Percentiles rank a stretch among this genome's conserved stretches.
Evolutionary conservation across 257 asterid species (phyloP).

Genomic region (Coffea canephora): DNA sequence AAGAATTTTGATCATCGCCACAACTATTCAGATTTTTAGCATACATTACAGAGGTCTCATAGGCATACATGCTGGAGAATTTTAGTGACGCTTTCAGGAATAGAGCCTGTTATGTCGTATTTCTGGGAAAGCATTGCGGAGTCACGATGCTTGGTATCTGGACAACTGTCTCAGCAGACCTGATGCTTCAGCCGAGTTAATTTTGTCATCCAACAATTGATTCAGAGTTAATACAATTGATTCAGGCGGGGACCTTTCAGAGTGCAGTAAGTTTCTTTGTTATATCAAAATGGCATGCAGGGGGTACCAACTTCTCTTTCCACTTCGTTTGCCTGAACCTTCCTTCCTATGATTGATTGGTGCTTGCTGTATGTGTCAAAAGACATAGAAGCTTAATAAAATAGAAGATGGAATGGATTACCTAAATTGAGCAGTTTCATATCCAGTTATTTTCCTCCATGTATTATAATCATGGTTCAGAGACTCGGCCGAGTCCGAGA

Average conservation of each 20-base stretch:
- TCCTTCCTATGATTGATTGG: conserved; percentile 5
- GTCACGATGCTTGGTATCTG: conserved; percentile 2
- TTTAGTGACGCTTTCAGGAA: conserved; percentile 5
- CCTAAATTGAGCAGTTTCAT: conserved; percentile 16
- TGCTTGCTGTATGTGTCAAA: conserved; percentile 8
- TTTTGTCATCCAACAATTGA: conserved; percentile 22
- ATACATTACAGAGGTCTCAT: neutral
- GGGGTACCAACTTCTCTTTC: conserved; percentile 1
- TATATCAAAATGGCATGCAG: neutral
- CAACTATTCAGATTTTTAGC: neutral
- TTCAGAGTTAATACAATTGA: conserved; percentile 3
- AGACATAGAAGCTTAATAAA: conserved; percentile 1
- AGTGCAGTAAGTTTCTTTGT: conserved; percentile 13
- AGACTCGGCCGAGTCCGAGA: too few species aligned
- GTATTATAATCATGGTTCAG: neutral
- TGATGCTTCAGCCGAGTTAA: conserved; percentile 10
- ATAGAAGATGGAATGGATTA: neutral
- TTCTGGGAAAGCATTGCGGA: conserved; percentile 1
- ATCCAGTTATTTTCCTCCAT: conserved; percentile 6
- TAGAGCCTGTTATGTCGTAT: conserved; percentile 8
- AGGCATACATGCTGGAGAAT: neutral
- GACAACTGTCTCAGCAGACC: conserved; percentile 25
- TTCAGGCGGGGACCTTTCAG: conserved; percentile 19
- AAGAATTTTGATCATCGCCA: neutral
- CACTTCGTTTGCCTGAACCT: conserved; percentile 10